phyloP scores from a whole-genome alignment of 1,284 basidiomycete genomes.

The Caloboletus inedulis region DNA sequence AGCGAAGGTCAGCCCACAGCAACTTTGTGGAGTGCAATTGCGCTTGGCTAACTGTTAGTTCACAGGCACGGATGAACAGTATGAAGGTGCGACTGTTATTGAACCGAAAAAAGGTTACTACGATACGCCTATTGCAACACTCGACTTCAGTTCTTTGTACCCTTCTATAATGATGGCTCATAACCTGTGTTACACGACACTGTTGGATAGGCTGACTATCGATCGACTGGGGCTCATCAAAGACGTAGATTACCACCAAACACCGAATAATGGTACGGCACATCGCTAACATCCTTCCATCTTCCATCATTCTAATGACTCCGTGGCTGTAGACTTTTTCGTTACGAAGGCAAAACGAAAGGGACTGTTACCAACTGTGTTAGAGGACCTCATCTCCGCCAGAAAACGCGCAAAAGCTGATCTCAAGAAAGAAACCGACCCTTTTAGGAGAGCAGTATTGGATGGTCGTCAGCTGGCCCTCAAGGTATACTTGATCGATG shows the following conservation, averaged over 20 bases:
- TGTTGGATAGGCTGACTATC: slow-evolving; percentile 76
- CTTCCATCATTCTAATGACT: background rate
- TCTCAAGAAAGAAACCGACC: slow-evolving; percentile 91
- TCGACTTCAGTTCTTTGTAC: slow-evolving; percentile 96
- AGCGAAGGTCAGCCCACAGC: slow-evolving; percentile 60
- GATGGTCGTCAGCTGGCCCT: slow-evolving; percentile 93
- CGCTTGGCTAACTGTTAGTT: background rate
- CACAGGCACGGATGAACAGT: slow-evolving; percentile 85
- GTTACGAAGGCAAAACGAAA: slow-evolving; percentile 72
- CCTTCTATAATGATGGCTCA: slow-evolving; percentile 99
- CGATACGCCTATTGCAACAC: slow-evolving; percentile 89
- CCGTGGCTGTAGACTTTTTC: slow-evolving; percentile 69
- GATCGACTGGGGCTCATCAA: slow-evolving; percentile 75
- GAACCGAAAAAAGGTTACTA: slow-evolving; percentile 94
- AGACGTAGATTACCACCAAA: slow-evolving; percentile 86
- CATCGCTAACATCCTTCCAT: background rate
- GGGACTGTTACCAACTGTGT: slow-evolving; percentile 84
- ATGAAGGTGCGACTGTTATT: slow-evolving; percentile 96
- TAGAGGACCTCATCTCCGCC: slow-evolving; percentile 89
- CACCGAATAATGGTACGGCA: slow-evolving; percentile 82
- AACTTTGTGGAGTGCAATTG: background rate
- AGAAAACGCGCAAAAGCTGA: slow-evolving; percentile 92
- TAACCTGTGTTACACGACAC: slow-evolving; percentile 93
- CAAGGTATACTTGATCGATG: slow-evolving; percentile 54
- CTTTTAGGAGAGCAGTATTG: slow-evolving; percentile 91